phyloP scores from a whole-genome alignment of 257 asterid genomes.

The Ophiorrhiza pumila region DNA sequence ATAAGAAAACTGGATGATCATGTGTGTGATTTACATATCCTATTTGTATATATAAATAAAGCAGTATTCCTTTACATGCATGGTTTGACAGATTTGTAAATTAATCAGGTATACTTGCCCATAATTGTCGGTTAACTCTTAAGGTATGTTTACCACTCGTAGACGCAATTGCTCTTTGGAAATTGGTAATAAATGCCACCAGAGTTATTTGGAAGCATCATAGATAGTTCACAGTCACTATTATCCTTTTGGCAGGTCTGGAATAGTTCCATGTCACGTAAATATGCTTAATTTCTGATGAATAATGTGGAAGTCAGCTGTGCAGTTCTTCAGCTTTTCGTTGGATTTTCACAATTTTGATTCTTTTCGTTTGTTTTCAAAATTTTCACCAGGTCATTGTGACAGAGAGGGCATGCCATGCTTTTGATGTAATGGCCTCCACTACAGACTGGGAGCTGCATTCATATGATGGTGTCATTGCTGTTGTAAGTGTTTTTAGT shows the following conservation, averaged over 20 bases:
- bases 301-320: not conserved
- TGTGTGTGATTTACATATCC: not conserved
- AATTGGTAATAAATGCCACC: not conserved
- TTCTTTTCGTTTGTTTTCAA: constrained; percentile 6
- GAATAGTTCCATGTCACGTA: not conserved
- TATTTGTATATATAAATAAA: not conserved
- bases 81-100: not conserved
- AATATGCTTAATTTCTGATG: not conserved
- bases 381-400: constrained; percentile 59
- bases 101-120: not conserved
- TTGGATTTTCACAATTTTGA: not conserved
- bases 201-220: not conserved
- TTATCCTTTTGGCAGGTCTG: not conserved
- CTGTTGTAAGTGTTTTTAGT: constrained; percentile 72
- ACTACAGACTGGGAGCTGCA: constrained; percentile 61
- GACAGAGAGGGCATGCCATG: constrained; percentile 91
- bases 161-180: not conserved
- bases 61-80: not conserved
- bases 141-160: too few species aligned
- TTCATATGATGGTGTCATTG: constrained; percentile 78
- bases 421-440: constrained; percentile 70
- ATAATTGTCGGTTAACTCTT: not conserved
- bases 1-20: not conserved
- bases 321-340: constrained; percentile 6
- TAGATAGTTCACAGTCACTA: not conserved